Base-by-base conservation (phyloP, 176 grass and related monocot genomes). In the Lolium rigidum region DNA sequence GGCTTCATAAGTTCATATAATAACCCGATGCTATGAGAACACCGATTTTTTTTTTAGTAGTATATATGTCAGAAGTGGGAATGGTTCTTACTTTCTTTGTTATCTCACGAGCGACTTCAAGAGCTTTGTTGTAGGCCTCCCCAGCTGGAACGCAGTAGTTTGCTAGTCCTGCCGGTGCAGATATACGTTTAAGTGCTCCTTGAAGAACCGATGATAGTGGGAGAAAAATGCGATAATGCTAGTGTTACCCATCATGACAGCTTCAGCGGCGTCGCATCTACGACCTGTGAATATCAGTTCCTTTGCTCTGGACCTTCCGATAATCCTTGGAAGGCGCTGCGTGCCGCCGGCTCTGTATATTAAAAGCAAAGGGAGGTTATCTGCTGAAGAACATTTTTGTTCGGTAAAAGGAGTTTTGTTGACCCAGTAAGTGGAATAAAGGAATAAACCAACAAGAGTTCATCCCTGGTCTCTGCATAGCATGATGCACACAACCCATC, bases 291-390 rank as follows among this genome's bases (percentile, higher is more conserved):
- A 90, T 92, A 94, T 94, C 41, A 98, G 76, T 67, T 94, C 94
- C 70, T 98, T 96, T 21, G 97, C 94, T 76, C 86, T 88, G 64
- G 92, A 91, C 62, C 31, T 91, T 77, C 92, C 94, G 47, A 94
- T 74, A 71, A 98, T 87, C 87, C 97, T 92, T 58, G 97, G 97
- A 85, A 95, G 90, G 17, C 90, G 86, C 66, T 95, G 96, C 4
- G 93, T 98, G 18, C 91, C 92, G 50, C 96, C 92, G 24, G 93
- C 92, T 82, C 93, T 98, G 37, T 10, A 82, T 78, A 69, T 79
- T 66, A 46, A 7, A 7, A 78, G 22, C 28, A 80, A 65, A 89
- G 17, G 62, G 48, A 70, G 7, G 39, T 70, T 87, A 63, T 17
- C 39, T 13, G 3, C 44, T 65, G 47, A 76, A 80, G 21, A 70